A percentile compares a stretch with the other conserved stretches of the same genome.
Conservation (phyloP, 331 rosid genomes). For the Dryas integrifolia region DNA sequence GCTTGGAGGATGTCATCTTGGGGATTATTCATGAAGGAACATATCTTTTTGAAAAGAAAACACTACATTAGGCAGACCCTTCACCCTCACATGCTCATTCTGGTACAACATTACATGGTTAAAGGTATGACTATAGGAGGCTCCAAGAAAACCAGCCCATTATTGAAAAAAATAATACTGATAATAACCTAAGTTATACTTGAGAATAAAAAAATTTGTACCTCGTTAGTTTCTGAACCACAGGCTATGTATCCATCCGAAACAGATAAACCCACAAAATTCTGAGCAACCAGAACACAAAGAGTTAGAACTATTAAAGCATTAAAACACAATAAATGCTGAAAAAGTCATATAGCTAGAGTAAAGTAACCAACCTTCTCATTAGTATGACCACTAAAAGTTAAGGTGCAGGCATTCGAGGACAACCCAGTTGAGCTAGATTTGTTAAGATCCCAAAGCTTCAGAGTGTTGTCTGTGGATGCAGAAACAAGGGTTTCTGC, state of each 20-base stretch:
- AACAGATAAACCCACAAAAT: slow-evolving; percentile 75
- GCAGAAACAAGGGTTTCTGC: slow-evolving; percentile 63
- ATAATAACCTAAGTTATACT: background rate
- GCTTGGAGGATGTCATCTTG: background rate
- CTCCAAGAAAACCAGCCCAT: background rate
- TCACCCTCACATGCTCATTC: background rate
- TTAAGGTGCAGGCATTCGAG: slow-evolving; percentile 45
- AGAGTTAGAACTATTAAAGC: slow-evolving; percentile 27
- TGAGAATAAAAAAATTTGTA: slow-evolving; percentile 20
- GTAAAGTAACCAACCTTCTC: slow-evolving; percentile 49
- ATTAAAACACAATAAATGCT: background rate
- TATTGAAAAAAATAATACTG: background rate
- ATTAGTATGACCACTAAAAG: slow-evolving; percentile 64
- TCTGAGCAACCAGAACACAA: slow-evolving; percentile 38
- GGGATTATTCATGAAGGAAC: background rate
- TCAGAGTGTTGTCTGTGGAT: slow-evolving; percentile 70
- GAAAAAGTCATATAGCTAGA: background rate
- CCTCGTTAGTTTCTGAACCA: slow-evolving; percentile 86
- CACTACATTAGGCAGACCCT: background rate
- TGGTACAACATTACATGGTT: background rate
- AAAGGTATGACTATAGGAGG: background rate
- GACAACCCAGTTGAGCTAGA: slow-evolving; percentile 43
- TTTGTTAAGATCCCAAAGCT: slow-evolving; percentile 72
- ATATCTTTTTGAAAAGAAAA: background rate
- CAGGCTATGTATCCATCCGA: slow-evolving; percentile 64